Conservation (phyloP, 2,329 filamentous ascomycete genomes). For the Alternaria alternata region DNA sequence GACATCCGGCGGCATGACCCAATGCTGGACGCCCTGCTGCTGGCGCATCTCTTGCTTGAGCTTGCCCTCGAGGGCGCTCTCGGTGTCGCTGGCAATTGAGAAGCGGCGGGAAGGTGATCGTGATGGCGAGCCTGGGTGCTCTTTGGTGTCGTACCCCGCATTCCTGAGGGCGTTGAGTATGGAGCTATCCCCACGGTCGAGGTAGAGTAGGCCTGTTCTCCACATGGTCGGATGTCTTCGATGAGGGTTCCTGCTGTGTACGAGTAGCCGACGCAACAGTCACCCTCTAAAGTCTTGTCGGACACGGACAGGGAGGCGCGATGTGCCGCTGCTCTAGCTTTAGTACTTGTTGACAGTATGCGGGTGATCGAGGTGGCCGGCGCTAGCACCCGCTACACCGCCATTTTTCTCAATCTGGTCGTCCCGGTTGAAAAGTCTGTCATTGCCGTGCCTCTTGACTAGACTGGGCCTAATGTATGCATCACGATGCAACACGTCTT, state of each 20-base stretch:
- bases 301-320: slow-evolving; percentile 24
- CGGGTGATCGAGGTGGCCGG: slow-evolving; percentile 18
- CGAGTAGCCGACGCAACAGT: slow-evolving; percentile 22
- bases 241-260: slow-evolving; percentile 23
- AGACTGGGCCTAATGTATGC: slow-evolving; percentile 3
- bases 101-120: slow-evolving; percentile 24
- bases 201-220: slow-evolving; percentile 33
- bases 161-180: slow-evolving; percentile 30
- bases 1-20: slow-evolving; percentile 19
- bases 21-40: slow-evolving; percentile 21
- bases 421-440: slow-evolving; percentile 16
- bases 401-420: slow-evolving; percentile 16
- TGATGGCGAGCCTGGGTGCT: slow-evolving; percentile 23
- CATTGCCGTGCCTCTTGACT: slow-evolving; percentile 14
- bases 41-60: slow-evolving; percentile 18
- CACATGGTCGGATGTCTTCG: slow-evolving; percentile 32
- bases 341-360: slow-evolving; percentile 23
- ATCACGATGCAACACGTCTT: slow-evolving; percentile 7
- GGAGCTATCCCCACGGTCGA: slow-evolving; percentile 33
- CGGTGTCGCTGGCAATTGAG: slow-evolving; percentile 25
- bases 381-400: slow-evolving; percentile 25
- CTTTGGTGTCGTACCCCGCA: slow-evolving; percentile 28
- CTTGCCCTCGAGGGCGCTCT: slow-evolving; percentile 18
- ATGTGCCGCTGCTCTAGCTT: slow-evolving; percentile 20
- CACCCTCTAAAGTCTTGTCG: slow-evolving; percentile 23